Evolutionary conservation across 352 stramenopile species (phyloP).

Genomic region (Globisporangium acanthophoron): DNA sequence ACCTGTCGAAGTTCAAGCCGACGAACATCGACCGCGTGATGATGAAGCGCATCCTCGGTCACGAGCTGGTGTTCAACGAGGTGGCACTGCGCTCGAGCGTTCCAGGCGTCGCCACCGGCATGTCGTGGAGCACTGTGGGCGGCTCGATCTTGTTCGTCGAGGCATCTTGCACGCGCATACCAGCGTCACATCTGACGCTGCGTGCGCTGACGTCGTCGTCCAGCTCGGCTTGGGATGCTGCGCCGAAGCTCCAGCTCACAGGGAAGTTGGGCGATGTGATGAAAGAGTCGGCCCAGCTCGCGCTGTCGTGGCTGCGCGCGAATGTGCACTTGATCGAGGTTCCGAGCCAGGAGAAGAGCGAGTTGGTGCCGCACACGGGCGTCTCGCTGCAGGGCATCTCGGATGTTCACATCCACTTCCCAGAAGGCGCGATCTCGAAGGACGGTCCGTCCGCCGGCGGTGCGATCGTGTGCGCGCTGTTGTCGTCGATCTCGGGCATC

Average conservation of each 20-base stretch:
- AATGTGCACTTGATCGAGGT: constrained; percentile 57
- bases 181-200: constrained; percentile 17
- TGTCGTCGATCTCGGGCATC: constrained; percentile 66
- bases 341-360: constrained; percentile 16
- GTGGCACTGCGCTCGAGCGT: constrained; percentile 62
- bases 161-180: constrained; percentile 55
- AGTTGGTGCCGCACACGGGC: constrained; percentile 9
- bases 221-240: constrained; percentile 14
- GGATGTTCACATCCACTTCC: constrained; percentile 87
- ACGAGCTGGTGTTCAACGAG: constrained; percentile 70
- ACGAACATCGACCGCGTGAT: constrained; percentile 43
- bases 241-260: constrained; percentile 54
- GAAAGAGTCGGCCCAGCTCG: constrained; percentile 86
- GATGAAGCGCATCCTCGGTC: constrained; percentile 58
- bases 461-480: constrained; percentile 80
- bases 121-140: constrained; percentile 78
- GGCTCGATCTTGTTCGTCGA: constrained; percentile 86
- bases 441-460: constrained; percentile 85
- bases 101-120: constrained; percentile 68
- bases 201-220: constrained; percentile 20
- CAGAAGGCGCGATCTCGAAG: constrained; percentile 86
- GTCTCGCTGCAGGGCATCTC: constrained; percentile 52
- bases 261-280: constrained; percentile 84
- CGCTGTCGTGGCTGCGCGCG: constrained; percentile 74
- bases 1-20: constrained; percentile 25